These are phyloP conservation scores for Diaporthe sp. DNA, from an alignment of 2,329 filamentous ascomycete species.

Conservation along the genomic window DNA sequence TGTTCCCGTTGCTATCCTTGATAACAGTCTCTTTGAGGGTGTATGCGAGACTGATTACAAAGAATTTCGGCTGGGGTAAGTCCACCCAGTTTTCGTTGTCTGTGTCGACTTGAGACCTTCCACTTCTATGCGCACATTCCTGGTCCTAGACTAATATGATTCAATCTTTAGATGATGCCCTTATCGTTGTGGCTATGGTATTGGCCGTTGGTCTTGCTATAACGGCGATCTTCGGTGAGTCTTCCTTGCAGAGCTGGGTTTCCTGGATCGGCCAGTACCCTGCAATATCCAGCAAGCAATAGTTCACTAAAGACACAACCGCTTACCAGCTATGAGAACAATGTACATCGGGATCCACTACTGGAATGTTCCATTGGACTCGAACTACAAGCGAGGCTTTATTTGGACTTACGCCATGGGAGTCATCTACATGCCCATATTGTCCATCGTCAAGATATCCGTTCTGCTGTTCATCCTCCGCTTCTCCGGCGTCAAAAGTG, in stretches of 20 bases:
- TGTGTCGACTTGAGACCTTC: neutral
- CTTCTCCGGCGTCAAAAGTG: conserved; percentile 48
- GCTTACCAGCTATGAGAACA: neutral
- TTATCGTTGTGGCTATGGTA: neutral
- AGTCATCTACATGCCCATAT: conserved; percentile 52
- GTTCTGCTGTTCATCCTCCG: conserved; percentile 52
- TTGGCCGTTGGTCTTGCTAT: neutral
- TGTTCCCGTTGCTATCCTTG: neutral
- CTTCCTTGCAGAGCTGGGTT: too few species aligned
- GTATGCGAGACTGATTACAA: conserved; percentile 3
- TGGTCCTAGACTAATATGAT: neutral
- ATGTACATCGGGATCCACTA: conserved; percentile 20
- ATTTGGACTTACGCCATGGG: conserved; percentile 49
- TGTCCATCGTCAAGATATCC: conserved; percentile 52
- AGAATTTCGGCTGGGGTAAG: conserved; percentile 10
- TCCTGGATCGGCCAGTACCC: too few species aligned
- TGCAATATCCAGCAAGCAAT: too few species aligned
- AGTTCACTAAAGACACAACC: neutral
- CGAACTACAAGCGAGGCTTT: neutral
- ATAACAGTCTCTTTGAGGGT: neutral
- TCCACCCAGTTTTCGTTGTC: neutral
- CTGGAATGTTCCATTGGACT: neutral
- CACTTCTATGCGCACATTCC: too few species aligned
- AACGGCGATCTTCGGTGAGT: conserved; percentile 13
- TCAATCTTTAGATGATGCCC: neutral